A percentile compares a stretch with the other conserved stretches of the same genome.
phyloP scores from a whole-genome alignment of 371 early-diverging fungal genomes.

The Mortierella polycephala region DNA sequence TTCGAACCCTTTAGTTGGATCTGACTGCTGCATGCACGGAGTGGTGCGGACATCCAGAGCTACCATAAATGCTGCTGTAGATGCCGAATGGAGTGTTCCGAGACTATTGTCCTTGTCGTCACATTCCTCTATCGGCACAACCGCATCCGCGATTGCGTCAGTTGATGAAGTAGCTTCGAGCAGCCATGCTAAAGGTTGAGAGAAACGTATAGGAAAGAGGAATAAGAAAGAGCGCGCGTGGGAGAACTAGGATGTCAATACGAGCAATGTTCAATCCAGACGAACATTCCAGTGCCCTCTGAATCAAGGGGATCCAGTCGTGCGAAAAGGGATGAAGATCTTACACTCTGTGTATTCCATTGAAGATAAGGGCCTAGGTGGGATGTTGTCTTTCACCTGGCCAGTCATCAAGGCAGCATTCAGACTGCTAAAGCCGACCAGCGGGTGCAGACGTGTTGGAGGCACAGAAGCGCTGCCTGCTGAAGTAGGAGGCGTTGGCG shows the following conservation, averaged over 20 bases:
- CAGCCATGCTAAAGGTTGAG: conserved; percentile 21
- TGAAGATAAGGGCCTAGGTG: conserved; percentile 33
- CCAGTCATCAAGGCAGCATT: conserved; percentile 20
- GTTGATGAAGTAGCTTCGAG: conserved; percentile 6
- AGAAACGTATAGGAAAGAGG: not conserved
- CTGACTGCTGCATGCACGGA: conserved; percentile 5
- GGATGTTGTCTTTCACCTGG: conserved; percentile 6
- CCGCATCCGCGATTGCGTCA: not conserved
- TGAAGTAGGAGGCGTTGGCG: conserved; percentile 20
- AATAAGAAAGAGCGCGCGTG: not conserved
- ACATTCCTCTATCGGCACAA: not conserved
- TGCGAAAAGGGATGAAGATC: not conserved
- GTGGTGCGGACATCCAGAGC: not conserved
- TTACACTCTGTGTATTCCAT: conserved; percentile 53
- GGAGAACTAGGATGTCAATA: not conserved
- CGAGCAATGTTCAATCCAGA: not conserved
- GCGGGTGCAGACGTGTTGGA: conserved; percentile 39
- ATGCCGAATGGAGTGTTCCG: not conserved
- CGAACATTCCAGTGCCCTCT: conserved; percentile 1
- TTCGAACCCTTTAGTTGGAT: conserved; percentile 5
- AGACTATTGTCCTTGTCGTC: not conserved
- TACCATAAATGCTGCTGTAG: not conserved
- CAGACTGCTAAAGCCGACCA: conserved; percentile 37
- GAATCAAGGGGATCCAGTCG: not conserved
- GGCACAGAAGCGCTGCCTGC: not conserved